Evolutionary conservation across 2,329 filamentous ascomycete genomes (phyloP), one percentile per base, ranked within the genome.

Genomic region (Fonsecaea nubica): DNA sequence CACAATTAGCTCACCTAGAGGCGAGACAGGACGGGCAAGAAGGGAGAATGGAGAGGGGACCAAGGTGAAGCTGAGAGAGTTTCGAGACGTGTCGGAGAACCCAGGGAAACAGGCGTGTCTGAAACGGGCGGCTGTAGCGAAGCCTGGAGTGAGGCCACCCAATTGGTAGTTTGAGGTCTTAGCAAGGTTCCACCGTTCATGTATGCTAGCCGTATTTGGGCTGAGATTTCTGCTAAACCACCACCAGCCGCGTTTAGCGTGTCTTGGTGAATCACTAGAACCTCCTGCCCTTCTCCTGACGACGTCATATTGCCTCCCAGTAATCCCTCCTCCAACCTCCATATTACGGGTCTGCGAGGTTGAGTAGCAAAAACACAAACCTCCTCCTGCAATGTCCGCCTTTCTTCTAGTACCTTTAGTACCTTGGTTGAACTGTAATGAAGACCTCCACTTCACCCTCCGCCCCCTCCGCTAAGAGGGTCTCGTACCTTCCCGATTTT

Each of bases 21-120:
- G 56, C 56, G 38, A 65, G 67, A 67, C 64, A 68, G 56, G 13
- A 25, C 40, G 48, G 62, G 55, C 45, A 32, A 40, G 55, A 48
- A 33, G 54, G 64, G 62, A 63, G 52, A 48, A 36, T 12, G 45
- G 40, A 54, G 35, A 40, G 18, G 38, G 58, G 63, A 65, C 63
- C 42, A 65, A 70, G 56, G 25, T 71, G 69, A 71, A 64, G 69
- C 69, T 65, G 58, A 48, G 53, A 63, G 45, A 62, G 69, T 71
- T 71, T 71, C 69, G 67, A 67, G 42, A 55, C 54, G 67, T 65
- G 64, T 69, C 67, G 64, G 67, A 67, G 64, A 58, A 48, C 32
- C 35, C 35, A 38, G 35, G 57, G 50, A 60, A 55, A 58, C 59
- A 60, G 45, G 56, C 38, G 38, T 38, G 64, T 65, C 35, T 69